Conservation (phyloP, 768 basidiomycete genomes). For the Leucosporidium scottii region DNA sequence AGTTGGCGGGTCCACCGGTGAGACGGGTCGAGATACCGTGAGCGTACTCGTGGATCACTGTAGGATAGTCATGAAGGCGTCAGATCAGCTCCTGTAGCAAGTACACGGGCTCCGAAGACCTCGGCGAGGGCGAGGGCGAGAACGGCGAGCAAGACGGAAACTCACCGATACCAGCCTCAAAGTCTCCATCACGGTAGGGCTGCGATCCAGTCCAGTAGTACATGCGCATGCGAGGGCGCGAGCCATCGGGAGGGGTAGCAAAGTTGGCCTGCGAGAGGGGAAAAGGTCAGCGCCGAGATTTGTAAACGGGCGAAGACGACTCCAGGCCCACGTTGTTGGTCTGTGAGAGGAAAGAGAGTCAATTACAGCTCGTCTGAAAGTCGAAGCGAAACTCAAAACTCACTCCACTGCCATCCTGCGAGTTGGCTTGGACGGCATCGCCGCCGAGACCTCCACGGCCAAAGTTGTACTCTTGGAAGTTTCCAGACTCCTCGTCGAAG, state of each 20-base stretch:
- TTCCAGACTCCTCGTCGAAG: constrained; percentile 76
- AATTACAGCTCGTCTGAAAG: no score
- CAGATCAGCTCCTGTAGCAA: neutral
- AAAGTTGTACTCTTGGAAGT: constrained; percentile 98
- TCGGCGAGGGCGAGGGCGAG: neutral
- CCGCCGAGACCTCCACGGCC: constrained; percentile 76
- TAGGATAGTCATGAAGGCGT: no score
- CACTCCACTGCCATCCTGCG: constrained; percentile 80
- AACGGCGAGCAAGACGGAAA: constrained; percentile 44
- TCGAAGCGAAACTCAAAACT: neutral
- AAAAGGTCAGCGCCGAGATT: neutral
- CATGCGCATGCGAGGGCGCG: constrained; percentile 42
- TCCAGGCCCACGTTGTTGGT: constrained; percentile 10
- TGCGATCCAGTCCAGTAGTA: constrained; percentile 77
- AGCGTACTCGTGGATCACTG: constrained; percentile 57
- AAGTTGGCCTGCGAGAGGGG: constrained; percentile 68
- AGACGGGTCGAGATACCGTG: constrained; percentile 90
- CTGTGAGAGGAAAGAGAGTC: no score
- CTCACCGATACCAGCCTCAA: constrained; percentile 80
- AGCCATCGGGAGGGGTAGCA: constrained; percentile 47
- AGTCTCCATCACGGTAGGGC: constrained; percentile 88
- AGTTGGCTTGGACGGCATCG: constrained; percentile 88
- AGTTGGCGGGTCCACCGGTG: constrained; percentile 62
- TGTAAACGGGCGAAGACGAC: neutral
- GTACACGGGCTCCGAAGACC: no score